Percentiles rank a stretch among this genome's conserved stretches.
Evolutionary conservation across 2,329 filamentous ascomycete species (phyloP).

Genomic region (Parascedosporium putredinis): DNA sequence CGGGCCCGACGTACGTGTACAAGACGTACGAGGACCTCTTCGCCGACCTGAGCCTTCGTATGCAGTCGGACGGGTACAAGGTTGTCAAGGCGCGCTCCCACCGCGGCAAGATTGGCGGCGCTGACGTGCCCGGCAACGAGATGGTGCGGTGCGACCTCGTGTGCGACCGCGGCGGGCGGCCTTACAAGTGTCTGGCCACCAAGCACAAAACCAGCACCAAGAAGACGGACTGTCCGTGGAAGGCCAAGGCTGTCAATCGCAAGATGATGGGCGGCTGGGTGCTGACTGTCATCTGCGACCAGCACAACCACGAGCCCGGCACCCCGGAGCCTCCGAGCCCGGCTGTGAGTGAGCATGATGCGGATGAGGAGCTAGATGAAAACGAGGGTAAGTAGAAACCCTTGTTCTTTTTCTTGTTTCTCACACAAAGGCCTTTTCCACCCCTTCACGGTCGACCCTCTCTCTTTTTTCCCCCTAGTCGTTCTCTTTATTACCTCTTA

Average conservation of each 20-base stretch:
- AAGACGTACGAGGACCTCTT: slow-evolving; percentile 31
- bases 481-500: too few relatives aligned
- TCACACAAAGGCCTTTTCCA: too few relatives aligned
- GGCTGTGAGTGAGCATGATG: slow-evolving; percentile 23
- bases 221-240: slow-evolving; percentile 35
- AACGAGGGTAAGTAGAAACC: slow-evolving; percentile 12
- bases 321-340: slow-evolving; percentile 31
- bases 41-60: slow-evolving; percentile 27
- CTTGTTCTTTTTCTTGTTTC: neutral
- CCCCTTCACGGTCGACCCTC: too few relatives aligned
- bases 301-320: slow-evolving; percentile 33
- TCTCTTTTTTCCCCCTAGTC: too few relatives aligned
- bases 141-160: slow-evolving; percentile 34
- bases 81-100: slow-evolving; percentile 34
- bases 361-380: slow-evolving; percentile 18
- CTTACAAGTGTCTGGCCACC: slow-evolving; percentile 32
- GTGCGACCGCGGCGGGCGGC: slow-evolving; percentile 32
- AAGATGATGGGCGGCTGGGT: slow-evolving; percentile 33
- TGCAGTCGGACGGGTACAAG: slow-evolving; percentile 34
- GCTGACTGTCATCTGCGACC: slow-evolving; percentile 31
- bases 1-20: slow-evolving; percentile 22
- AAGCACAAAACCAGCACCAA: slow-evolving; percentile 35
- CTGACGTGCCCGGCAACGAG: slow-evolving; percentile 29
- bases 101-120: slow-evolving; percentile 28
- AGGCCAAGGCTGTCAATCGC: slow-evolving; percentile 32